phyloP scores from a whole-genome alignment of 2,329 filamentous ascomycete species.

The Alternaria brassicae region DNA sequence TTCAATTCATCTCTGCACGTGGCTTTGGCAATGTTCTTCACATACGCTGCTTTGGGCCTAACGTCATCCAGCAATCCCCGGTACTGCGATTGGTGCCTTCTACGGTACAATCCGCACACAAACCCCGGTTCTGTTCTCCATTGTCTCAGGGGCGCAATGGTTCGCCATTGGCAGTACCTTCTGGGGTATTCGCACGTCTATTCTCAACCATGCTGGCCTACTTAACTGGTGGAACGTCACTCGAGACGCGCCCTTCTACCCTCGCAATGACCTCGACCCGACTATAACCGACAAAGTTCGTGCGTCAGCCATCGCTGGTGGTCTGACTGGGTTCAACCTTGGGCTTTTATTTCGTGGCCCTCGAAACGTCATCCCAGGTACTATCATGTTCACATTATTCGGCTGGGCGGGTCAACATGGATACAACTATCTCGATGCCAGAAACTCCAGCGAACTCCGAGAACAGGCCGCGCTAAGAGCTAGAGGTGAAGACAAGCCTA shows the following conservation, averaged over 20 bases:
- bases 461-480: constrained; percentile 46
- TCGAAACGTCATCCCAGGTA: constrained; percentile 59
- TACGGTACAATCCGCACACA: constrained; percentile 66
- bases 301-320: constrained; percentile 75
- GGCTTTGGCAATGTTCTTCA: neutral
- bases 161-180: constrained; percentile 78
- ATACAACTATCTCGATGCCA: constrained; percentile 61
- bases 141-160: constrained; percentile 79
- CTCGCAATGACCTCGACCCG: constrained; percentile 54
- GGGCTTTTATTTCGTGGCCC: constrained; percentile 62
- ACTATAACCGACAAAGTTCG: constrained; percentile 66
- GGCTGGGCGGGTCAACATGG: constrained; percentile 64
- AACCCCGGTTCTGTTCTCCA: constrained; percentile 72
- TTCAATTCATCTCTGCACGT: neutral
- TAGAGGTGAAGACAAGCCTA: constrained; percentile 36
- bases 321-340: constrained; percentile 64
- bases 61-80: constrained; percentile 63
- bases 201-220: constrained; percentile 48
- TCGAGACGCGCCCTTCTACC: constrained; percentile 31
- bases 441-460: constrained; percentile 47
- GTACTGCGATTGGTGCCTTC: constrained; percentile 63
- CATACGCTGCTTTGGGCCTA: constrained; percentile 8
- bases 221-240: constrained; percentile 41
- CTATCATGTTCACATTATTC: constrained; percentile 65
- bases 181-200: constrained; percentile 65